These are phyloP conservation scores for Xylariaceae sp. DNA, from an alignment of 2,329 filamentous ascomycete genomes.

Conservation along the genomic window DNA sequence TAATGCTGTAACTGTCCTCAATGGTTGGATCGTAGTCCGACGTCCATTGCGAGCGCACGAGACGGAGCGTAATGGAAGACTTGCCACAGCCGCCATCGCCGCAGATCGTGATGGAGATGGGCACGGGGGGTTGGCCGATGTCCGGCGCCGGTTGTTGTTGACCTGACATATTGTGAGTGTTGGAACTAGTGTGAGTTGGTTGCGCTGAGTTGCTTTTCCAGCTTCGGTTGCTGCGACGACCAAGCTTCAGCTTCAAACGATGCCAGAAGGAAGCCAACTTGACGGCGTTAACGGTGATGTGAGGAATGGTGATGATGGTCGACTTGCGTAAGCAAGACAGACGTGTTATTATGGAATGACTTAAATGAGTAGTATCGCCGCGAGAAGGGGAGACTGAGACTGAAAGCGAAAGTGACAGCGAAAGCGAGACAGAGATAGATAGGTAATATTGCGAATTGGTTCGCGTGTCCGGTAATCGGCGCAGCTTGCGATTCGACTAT, in stretches of 20 bases:
- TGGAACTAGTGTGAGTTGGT: neutral
- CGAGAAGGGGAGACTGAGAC: too few species aligned
- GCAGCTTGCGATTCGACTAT: neutral
- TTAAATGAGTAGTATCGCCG: neutral
- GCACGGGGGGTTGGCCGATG: slow-evolving; percentile 40
- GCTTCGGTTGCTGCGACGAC: too few species aligned
- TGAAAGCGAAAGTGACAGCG: neutral
- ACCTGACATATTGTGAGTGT: slow-evolving; percentile 5
- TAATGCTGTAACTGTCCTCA: slow-evolving; percentile 81
- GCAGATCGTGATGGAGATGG: slow-evolving; percentile 75
- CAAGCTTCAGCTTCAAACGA: too few species aligned
- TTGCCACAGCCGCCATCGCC: slow-evolving; percentile 82
- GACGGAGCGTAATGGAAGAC: slow-evolving; percentile 75
- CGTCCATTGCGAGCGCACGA: slow-evolving; percentile 79
- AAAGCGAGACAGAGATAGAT: slow-evolving; percentile 4
- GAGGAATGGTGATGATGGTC: neutral
- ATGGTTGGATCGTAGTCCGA: slow-evolving; percentile 77
- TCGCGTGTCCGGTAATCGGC: slow-evolving; percentile 1
- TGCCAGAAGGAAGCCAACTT: neutral
- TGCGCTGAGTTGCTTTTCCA: neutral
- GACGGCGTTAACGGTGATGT: neutral
- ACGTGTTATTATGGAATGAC: neutral
- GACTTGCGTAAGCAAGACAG: neutral
- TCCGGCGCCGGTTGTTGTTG: slow-evolving; percentile 10
- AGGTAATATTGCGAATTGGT: neutral